These are phyloP conservation scores for Funneliformis geosporum DNA, from an alignment of 192 early-diverging fungal species.

Conservation along the genomic window DNA sequence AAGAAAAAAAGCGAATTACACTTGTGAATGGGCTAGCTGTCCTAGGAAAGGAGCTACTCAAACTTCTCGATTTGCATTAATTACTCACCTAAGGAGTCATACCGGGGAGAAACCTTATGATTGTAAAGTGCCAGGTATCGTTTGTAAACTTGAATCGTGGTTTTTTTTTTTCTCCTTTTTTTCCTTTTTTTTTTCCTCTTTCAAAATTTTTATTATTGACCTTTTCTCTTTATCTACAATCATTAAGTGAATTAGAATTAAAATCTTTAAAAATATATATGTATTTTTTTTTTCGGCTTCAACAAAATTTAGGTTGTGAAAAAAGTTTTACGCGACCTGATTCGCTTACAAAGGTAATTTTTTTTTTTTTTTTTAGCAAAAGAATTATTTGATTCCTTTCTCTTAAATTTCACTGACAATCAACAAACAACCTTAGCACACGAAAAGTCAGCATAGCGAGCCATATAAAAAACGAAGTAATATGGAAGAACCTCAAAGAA, in stretches of 20 bases:
- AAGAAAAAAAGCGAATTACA: slow-evolving; percentile 56
- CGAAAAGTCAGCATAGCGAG: slow-evolving; percentile 9
- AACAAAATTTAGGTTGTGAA: slow-evolving; percentile 24
- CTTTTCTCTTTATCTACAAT: not conserved
- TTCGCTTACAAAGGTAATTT: slow-evolving; percentile 21
- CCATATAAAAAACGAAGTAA: slow-evolving; percentile 7
- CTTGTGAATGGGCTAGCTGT: slow-evolving; percentile 60
- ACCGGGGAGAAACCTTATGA: slow-evolving; percentile 63
- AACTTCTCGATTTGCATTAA: slow-evolving; percentile 59
- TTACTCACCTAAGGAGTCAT: slow-evolving; percentile 60
- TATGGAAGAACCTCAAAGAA: slow-evolving; percentile 13
- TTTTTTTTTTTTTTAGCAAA: not conserved
- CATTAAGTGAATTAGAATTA: too few relatives aligned
- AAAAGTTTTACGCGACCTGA: slow-evolving; percentile 30
- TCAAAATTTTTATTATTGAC: not conserved
- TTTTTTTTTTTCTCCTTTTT: not conserved
- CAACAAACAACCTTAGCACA: not conserved
- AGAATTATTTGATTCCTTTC: not conserved
- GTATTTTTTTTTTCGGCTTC: not conserved
- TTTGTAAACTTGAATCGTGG: too few relatives aligned
- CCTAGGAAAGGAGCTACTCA: slow-evolving; percentile 49
- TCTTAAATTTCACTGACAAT: not conserved
- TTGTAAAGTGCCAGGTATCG: slow-evolving; percentile 45
- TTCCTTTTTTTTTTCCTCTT: too few relatives aligned
- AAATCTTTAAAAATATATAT: too few relatives aligned